Evolutionary conservation across 1,139 yeast genomes (phyloP).

Genomic region (Blastobotrys buckinghamii): DNA sequence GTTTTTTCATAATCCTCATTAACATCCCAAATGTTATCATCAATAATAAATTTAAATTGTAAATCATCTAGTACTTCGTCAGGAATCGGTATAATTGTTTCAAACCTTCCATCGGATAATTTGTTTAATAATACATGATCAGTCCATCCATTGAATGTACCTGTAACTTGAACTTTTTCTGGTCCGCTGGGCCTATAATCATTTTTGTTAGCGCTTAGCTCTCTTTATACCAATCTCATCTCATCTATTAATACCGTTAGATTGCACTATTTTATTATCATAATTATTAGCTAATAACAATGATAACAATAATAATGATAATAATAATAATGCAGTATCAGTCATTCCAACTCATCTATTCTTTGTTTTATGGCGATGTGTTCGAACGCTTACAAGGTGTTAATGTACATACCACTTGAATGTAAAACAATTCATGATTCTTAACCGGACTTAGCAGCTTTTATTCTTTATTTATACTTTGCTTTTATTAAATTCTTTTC

Average conservation of each 20-base stretch:
- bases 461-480: neutral
- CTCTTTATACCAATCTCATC: neutral
- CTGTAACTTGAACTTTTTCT: conserved; percentile 64
- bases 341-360: too few species aligned
- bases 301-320: too few species aligned
- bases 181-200: conserved; percentile 67
- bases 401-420: conserved; percentile 13
- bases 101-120: conserved; percentile 55
- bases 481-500: neutral
- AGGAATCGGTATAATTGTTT: conserved; percentile 46
- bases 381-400: too few species aligned
- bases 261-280: too few species aligned
- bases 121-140: conserved; percentile 54
- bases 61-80: neutral
- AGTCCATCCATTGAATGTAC: conserved; percentile 72
- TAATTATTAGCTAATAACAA: too few species aligned
- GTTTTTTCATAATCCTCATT: conserved; percentile 42
- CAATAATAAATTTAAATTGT: conserved; percentile 52
- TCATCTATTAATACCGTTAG: too few species aligned
- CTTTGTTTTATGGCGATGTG: too few species aligned
- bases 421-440: conserved; percentile 5
- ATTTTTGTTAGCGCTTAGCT: neutral
- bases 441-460: too few species aligned
- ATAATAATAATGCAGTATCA: too few species aligned
- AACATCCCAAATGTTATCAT: conserved; percentile 57